A percentile compares a stretch with the other conserved stretches of the same genome.
phyloP scores from a whole-genome alignment of 2,329 filamentous ascomycete species.

The Fusarium penzigii region DNA sequence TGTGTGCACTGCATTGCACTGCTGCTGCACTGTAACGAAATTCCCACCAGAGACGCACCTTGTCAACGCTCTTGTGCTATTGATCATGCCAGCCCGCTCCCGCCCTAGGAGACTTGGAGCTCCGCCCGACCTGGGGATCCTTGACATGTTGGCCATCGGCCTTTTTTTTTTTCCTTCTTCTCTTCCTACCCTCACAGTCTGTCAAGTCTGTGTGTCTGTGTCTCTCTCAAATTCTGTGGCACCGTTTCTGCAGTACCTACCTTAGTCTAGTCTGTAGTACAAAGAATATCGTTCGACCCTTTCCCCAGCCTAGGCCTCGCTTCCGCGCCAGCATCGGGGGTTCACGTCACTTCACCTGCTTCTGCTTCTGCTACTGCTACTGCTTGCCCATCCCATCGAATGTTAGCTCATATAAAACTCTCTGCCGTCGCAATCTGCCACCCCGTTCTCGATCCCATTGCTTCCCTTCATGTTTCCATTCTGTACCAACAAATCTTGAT shows the following conservation, averaged over 20 bases:
- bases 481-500: no score
- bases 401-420: slow-evolving; percentile 27
- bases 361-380: no score
- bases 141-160: slow-evolving; percentile 29
- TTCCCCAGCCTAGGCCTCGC: slow-evolving; percentile 24
- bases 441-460: slow-evolving; percentile 15
- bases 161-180: no score
- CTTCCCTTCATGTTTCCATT: slow-evolving; percentile 9
- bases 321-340: slow-evolving; percentile 24
- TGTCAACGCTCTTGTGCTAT: slow-evolving; percentile 7
- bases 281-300: slow-evolving; percentile 32
- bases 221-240: no score
- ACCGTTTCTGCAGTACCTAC: no score
- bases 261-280: slow-evolving; percentile 28
- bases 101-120: slow-evolving; percentile 26
- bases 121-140: slow-evolving; percentile 29
- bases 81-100: slow-evolving; percentile 31
- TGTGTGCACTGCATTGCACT: no score
- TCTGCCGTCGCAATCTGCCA: slow-evolving; percentile 17
- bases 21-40: no score
- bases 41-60: no score
- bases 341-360: slow-evolving; percentile 29
- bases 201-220: no score
- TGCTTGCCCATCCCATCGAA: no score
- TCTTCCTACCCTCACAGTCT: no score